Conservation (phyloP, 2,329 filamentous ascomycete genomes). For the Penicillium polonicum region DNA sequence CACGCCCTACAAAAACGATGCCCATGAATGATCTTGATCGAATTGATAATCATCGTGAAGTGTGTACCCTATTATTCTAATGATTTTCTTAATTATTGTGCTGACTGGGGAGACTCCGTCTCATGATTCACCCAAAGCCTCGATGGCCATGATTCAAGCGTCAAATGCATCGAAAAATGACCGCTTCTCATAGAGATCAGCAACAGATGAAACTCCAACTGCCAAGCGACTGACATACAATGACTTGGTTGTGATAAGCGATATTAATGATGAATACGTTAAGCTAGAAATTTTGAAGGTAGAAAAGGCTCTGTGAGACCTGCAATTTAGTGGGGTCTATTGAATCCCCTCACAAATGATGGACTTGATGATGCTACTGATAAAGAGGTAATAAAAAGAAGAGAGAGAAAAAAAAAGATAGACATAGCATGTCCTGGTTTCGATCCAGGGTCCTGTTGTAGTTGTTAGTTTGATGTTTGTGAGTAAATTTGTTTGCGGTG, state of each 20-base stretch:
- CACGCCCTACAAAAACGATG: neutral
- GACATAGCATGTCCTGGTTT: constrained; percentile 3
- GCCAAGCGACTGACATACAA: neutral
- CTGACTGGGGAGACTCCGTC: neutral
- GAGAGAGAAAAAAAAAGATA: neutral
- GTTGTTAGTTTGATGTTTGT: neutral
- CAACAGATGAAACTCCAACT: neutral
- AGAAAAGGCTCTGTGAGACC: no score
- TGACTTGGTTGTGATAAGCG: neutral
- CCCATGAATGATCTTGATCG: neutral
- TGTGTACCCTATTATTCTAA: neutral
- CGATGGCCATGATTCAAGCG: neutral
- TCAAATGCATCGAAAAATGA: neutral
- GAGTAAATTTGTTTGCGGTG: neutral
- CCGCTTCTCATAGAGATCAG: neutral
- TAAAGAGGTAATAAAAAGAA: neutral
- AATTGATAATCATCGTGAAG: neutral
- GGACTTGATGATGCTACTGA: no score
- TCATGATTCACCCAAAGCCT: neutral
- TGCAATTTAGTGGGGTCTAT: neutral
- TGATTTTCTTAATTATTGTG: neutral
- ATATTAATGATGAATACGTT: neutral
- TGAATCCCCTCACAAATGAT: no score
- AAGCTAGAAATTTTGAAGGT: neutral
- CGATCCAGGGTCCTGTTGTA: neutral